Percentiles rank a stretch among this genome's conserved stretches.
Evolutionary conservation across 306 rosid genomes (phyloP).

Genomic region (Parietaria judaica): DNA sequence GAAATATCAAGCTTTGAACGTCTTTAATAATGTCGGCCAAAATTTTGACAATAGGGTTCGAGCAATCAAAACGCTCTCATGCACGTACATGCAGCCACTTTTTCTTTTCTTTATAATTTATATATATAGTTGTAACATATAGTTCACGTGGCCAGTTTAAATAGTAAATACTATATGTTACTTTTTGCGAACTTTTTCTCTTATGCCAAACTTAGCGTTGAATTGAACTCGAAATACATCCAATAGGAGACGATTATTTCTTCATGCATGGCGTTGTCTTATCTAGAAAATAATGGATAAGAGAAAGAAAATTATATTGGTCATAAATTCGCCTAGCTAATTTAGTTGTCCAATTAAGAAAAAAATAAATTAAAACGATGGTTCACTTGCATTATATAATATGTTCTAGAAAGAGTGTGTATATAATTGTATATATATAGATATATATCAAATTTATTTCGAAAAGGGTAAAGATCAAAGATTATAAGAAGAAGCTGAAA

Average conservation of each 20-base stretch:
- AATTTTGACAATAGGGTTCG: slow-evolving; percentile 27
- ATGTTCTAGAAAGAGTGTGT: too few species aligned
- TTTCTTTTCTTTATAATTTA: not conserved
- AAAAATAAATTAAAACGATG: slow-evolving; percentile 10
- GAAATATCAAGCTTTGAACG: slow-evolving; percentile 30
- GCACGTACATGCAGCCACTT: not conserved
- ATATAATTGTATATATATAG: too few species aligned
- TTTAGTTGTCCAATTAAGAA: not conserved
- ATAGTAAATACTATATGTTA: not conserved
- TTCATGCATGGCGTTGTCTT: slow-evolving; percentile 29
- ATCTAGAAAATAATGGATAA: slow-evolving; percentile 1
- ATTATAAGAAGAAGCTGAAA: not conserved
- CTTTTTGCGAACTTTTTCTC: not conserved
- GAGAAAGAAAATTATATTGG: too few species aligned
- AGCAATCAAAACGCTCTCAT: not conserved
- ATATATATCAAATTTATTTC: not conserved
- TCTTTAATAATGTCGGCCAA: slow-evolving; percentile 29
- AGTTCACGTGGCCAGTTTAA: not conserved
- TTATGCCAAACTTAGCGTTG: slow-evolving; percentile 23
- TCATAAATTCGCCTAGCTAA: not conserved
- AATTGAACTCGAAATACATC: slow-evolving; percentile 27
- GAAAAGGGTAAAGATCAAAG: too few species aligned
- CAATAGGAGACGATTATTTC: slow-evolving; percentile 5
- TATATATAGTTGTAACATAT: not conserved
- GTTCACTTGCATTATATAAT: too few species aligned